Evolutionary conservation across 345 rosid genomes (phyloP).

Genomic region (Hypericum perforatum): DNA sequence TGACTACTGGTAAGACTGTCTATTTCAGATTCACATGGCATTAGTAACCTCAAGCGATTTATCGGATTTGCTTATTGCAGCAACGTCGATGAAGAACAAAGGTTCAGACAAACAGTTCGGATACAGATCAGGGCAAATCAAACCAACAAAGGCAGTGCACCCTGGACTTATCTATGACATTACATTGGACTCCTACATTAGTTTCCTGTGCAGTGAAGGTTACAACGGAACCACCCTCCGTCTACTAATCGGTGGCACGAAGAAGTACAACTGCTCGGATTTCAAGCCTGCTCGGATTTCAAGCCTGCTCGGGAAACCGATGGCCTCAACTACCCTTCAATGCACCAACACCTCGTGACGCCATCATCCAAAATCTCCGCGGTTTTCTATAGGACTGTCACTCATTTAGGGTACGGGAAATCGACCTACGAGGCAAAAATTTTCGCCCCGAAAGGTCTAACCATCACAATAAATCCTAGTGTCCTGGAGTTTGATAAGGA

Average conservation of each 20-base stretch:
- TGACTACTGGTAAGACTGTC: constrained; percentile 63
- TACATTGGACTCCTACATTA: constrained; percentile 33
- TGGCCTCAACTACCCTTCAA: constrained; percentile 78
- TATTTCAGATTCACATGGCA: background rate
- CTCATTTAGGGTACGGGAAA: constrained; percentile 34
- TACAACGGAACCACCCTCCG: constrained; percentile 50
- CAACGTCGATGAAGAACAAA: constrained; percentile 51
- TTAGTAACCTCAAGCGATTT: background rate
- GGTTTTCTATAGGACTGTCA: constrained; percentile 50
- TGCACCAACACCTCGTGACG: constrained; percentile 43
- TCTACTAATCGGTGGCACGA: constrained; percentile 35
- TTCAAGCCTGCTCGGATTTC: no score
- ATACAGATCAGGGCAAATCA: constrained; percentile 72
- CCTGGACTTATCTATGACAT: constrained; percentile 75
- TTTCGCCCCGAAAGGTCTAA: constrained; percentile 35
- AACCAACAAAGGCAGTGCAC: constrained; percentile 50
- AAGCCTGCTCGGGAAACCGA: constrained; percentile 50
- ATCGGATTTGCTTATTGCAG: constrained; percentile 23
- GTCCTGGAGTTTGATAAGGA: constrained; percentile 26
- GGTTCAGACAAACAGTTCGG: constrained; percentile 39
- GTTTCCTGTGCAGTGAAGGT: constrained; percentile 71
- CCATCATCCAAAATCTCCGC: constrained; percentile 27
- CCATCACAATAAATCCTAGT: constrained; percentile 40
- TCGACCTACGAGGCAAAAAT: constrained; percentile 45
- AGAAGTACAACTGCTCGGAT: constrained; percentile 36